Evolutionary conservation across 331 rosid genomes (phyloP), one percentile per base, ranked within the genome.

Genomic region (Rhamnella rubrinervis): DNA sequence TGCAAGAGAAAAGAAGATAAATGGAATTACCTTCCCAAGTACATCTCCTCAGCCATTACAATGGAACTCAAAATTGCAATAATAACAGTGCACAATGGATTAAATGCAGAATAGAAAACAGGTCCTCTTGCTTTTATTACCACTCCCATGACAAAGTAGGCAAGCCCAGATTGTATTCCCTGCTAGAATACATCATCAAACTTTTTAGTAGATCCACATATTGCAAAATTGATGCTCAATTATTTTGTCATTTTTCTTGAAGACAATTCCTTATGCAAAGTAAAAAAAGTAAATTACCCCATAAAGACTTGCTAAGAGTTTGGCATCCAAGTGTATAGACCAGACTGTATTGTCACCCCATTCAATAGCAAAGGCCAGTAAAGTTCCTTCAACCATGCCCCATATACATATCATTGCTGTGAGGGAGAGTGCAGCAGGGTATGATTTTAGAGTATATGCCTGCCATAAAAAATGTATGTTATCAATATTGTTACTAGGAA

Each of bases 1-100:
- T 19, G 23, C 13, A 66, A 47, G 25, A 67, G 25, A 59, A 37
- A 18, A 58, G 59, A 6, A 25, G 49, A 23, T 6, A 5, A 44
- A 14, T 26, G 53, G 40, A 3, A 52, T 52, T 15, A 78, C 81
- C 84, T 79, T 44, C 84, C 81, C 16, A 38, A 14, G 74, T 61
- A 76, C 61, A 73, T 70, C 19, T 49, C 11, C 70, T 79, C 80
- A 2, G 55, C 58, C 11, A 76, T 73, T 38, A 66, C 51, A 51
- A 76, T 5, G 25, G 80, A 73, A 19, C 71, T 77, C 70, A 79
- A 41, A 28, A 76, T 47, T 70, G 87, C 75, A 0, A 77, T 77
- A 11, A 74, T 64, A 6, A 80, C 23, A 51, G 72, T 73, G 61
- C 68, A 68, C 7, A 83, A 20, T 28, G 84, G 84, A 26, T 35